phyloP scores from a whole-genome alignment of 768 basidiomycete genomes.

The Rhizopogon salebrosus region DNA sequence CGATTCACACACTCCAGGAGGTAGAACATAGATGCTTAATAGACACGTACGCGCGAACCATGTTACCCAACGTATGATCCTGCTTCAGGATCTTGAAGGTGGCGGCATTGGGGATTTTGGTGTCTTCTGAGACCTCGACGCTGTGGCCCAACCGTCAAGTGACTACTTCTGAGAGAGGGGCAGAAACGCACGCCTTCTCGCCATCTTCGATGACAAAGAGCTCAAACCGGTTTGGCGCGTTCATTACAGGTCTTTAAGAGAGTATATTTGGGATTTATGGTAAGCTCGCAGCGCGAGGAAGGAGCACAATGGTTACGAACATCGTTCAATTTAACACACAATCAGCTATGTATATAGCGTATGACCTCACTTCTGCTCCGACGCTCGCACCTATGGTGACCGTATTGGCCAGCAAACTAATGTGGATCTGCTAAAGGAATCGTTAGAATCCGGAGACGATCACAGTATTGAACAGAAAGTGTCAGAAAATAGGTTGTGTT shows the following conservation, averaged over 20 bases:
- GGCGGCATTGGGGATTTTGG: slow-evolving; percentile 96
- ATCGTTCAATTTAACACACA: slow-evolving; percentile 2
- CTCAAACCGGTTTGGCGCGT: slow-evolving; percentile 92
- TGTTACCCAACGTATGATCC: slow-evolving; percentile 94
- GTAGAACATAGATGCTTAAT: slow-evolving; percentile 7
- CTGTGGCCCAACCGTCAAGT: slow-evolving; percentile 36
- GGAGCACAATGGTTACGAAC: background rate
- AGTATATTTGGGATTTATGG: background rate
- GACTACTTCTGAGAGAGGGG: slow-evolving; percentile 6
- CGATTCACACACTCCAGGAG: slow-evolving; percentile 1
- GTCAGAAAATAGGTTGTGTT: slow-evolving; percentile 50
- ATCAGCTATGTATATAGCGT: background rate
- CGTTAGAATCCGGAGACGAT: slow-evolving; percentile 7
- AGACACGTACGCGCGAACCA: slow-evolving; percentile 82
- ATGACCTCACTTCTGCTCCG: background rate
- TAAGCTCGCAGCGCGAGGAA: background rate
- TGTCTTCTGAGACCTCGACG: slow-evolving; percentile 89
- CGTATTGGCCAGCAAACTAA: background rate
- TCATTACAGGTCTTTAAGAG: slow-evolving; percentile 46
- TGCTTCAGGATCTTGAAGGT: slow-evolving; percentile 94
- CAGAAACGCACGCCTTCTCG: slow-evolving; percentile 78
- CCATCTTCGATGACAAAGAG: slow-evolving; percentile 89
- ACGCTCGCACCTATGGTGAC: background rate
- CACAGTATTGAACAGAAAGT: slow-evolving; percentile 1
- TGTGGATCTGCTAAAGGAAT: background rate